Percentiles rank a stretch among this genome's conserved stretches.
Conservation (phyloP, 495 filamentous ascomycete genomes). For the Staphylotrichum longicolle region DNA sequence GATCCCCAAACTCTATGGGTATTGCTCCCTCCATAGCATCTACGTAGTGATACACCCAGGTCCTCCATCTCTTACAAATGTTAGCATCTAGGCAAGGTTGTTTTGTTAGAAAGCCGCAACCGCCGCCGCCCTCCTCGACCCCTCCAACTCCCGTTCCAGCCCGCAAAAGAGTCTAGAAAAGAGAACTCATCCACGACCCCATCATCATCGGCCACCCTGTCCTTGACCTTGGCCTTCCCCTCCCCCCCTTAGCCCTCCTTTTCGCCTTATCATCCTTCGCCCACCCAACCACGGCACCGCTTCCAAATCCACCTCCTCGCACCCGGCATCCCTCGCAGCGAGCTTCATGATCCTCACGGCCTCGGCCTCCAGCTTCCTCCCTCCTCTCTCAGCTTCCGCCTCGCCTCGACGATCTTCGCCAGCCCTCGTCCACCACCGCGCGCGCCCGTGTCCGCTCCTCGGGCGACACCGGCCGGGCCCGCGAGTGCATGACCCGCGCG, state of each 20-base stretch:
- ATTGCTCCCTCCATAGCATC: too few relatives aligned
- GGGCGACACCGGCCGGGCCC: not conserved
- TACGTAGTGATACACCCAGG: not conserved
- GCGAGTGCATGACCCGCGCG: slow-evolving; percentile 19
- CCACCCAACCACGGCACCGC: slow-evolving; percentile 26
- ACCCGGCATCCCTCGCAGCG: slow-evolving; percentile 25
- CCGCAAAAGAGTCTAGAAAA: not conserved
- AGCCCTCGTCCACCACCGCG: slow-evolving; percentile 21
- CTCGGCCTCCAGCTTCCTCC: slow-evolving; percentile 17
- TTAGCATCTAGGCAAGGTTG: not conserved
- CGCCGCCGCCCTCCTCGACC: not conserved
- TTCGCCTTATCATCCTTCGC: not conserved
- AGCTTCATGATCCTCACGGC: slow-evolving; percentile 32
- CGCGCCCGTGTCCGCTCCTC: slow-evolving; percentile 5
- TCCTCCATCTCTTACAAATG: not conserved
- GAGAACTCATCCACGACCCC: not conserved
- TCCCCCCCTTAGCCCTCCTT: not conserved
- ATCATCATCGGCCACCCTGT: not conserved
- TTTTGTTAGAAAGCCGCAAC: slow-evolving; percentile 15
- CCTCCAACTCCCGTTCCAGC: slow-evolving; percentile 4
- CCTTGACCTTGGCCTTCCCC: not conserved
- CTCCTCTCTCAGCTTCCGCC: slow-evolving; percentile 21
- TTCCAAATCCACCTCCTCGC: slow-evolving; percentile 25
- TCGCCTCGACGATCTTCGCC: slow-evolving; percentile 7
- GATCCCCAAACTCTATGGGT: too few relatives aligned